Evolutionary conservation across 139 green algal species (phyloP), one percentile per base, ranked within the genome.

Genomic region (Chlamydomonas schloesseri): DNA sequence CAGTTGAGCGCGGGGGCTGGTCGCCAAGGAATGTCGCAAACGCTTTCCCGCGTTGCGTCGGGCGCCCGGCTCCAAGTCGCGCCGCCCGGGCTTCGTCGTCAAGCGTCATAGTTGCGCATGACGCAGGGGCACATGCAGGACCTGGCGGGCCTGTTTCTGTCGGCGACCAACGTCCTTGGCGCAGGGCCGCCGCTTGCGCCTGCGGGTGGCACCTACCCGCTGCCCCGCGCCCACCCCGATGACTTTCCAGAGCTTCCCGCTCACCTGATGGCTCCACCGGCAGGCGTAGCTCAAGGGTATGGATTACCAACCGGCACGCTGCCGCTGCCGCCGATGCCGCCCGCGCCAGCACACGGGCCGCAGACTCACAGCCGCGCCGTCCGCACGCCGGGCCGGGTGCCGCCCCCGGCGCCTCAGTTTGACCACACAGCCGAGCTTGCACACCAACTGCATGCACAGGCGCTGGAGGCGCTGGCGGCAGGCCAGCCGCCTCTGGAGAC

Each of bases 81-180:
- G 42, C 42, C 8, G 42, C 42, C 42, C 8, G 42, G 42, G 42
- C 42, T 50, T 13, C 8, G 42, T 50, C 42, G 42, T 50, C 42
- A 8, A 50, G 5, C 42, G 8, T 50, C 42, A 8, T 50, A 50
- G 42, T 50, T 8, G 42, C 8, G 6, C 6, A 50, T 50, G 42
- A 50, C 42, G 5, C 42, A 50, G 42, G 42, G 42, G 42, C 42
- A 82, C 34, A 34, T 82, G 28, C 75, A 71, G 34, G 75, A 82
- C 57, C 33, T 82, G 3, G 75, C 75, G 6, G 75, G 75, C 23
- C 34, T 82, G 75, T 82, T 82, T 17, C 75, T 82, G 2, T 82
- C 75, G 17, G 75, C 75, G 8, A 58, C 75, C 9, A 72, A 58
- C 6, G 75, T 72, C 24, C 75, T 82, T 50, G 42, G 42, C 42